Base-by-base conservation (phyloP, 257 asterid genomes). In the Solanum phureja region DNA sequence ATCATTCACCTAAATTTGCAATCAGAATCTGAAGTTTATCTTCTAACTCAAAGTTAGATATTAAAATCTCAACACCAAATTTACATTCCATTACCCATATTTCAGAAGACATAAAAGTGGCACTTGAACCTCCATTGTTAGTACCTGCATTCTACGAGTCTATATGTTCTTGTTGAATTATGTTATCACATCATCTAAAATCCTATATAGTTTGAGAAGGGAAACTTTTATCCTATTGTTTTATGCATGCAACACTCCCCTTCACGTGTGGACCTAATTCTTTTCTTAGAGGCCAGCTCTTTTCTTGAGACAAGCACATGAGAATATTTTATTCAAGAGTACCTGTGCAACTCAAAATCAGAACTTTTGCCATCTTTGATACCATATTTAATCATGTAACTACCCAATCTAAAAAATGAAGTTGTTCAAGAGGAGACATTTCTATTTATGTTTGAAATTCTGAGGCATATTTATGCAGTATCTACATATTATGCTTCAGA, bases 1-100 rank as follows among this genome's bases (percentile, higher is more conserved):
- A n/a, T 49, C 86, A 82, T 49, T 82, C 86, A 82, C 86, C 86
- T 82, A 82, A 49, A 49, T 82, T 49, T 49, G 86, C 69, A 82
- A 82, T 82, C 44, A 82, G 86, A 82, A 82, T 49, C 84, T 40
- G 35, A 40, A n/a, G 62, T 12, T 40, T 52, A 18, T 82, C 71
- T 82, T 18, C 34, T 10, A 56, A 31, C 69, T 27, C 85, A 31
- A 46, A 40, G 86, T 19, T 31, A 82, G 86, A 31, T 21, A 31
- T 3, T 82, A 82, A 82, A 82, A 82, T 82, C 44, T 49, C 44
- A 82, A 82, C 24, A 31, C 37, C 29, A 11, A 82, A 81, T 81
- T 31, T 46, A 81, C 42, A 10, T 81, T 37, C 85, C 68, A 81
- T 49, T 79, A 79, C 66, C 84, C 64, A 79, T 79, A 79, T 27